Evolutionary conservation across 2,329 filamentous ascomycete species (phyloP).

Genomic region (Cladophialophora bantiana): DNA sequence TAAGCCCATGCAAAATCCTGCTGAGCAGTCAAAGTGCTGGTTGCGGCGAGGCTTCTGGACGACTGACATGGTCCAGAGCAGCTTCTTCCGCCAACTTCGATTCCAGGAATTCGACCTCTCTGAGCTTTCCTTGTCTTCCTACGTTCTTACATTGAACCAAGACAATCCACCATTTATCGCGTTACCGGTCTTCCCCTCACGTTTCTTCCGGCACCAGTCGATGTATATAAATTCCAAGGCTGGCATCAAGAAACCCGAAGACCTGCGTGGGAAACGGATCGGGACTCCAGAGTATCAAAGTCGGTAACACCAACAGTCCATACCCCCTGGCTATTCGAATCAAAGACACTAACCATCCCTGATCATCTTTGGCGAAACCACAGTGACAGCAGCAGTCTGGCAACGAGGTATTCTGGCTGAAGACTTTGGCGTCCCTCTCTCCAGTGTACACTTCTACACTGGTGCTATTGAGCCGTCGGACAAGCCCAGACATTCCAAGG

Average conservation of each 20-base stretch:
- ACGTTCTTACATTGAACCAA: constrained; percentile 32
- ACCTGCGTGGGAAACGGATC: constrained; percentile 35
- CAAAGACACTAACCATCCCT: background rate
- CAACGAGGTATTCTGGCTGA: constrained; percentile 37
- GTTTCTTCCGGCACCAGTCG: constrained; percentile 32
- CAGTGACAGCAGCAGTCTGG: constrained; percentile 39
- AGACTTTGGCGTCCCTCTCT: constrained; percentile 35
- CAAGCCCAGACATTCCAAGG: constrained; percentile 30
- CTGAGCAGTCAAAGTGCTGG: background rate
- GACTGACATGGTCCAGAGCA: constrained; percentile 4
- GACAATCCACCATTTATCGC: constrained; percentile 39
- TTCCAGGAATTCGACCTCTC: constrained; percentile 41
- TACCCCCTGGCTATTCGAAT: background rate
- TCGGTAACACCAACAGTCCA: constrained; percentile 1
- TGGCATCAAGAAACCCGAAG: constrained; percentile 29
- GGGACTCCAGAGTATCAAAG: constrained; percentile 36
- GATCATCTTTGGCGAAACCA: background rate
- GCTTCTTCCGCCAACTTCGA: constrained; percentile 24
- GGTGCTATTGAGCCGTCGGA: constrained; percentile 20
- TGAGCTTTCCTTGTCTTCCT: constrained; percentile 40
- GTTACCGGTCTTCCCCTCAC: constrained; percentile 41
- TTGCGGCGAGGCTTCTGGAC: background rate
- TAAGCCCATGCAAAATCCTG: background rate
- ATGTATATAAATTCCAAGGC: constrained; percentile 23
- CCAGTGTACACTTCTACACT: constrained; percentile 29